Evolutionary conservation across 495 filamentous ascomycete species (phyloP), one percentile per base, ranked within the genome.

Genomic region (Pyrenula aspistea): DNA sequence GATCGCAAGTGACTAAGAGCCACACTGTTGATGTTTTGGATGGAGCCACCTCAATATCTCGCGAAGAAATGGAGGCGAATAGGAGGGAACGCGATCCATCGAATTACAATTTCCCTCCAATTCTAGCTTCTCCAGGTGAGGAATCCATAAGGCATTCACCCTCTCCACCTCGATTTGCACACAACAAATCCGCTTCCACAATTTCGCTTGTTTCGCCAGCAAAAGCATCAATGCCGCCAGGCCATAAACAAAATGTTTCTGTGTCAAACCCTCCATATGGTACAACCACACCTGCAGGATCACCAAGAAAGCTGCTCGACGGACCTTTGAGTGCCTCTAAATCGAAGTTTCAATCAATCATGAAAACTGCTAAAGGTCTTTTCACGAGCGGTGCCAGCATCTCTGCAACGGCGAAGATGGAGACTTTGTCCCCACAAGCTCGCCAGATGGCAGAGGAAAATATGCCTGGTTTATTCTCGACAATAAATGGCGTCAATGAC

Each of bases 271-370:
- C 83, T 12, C 54, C 66, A 19, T 36, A 54, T 42, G 73, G 72
- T 25, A 77, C 83, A 23, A 83, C 83, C 4, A 88, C 86, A 10
- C 85, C 88, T 2, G 73, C 76, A 22, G 87, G 85, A 50, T 89
- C 88, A 12, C 88, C 88, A 20, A 80, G 80, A 56, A 79, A 77
- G 56, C 79, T 84, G 61, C 72, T 76, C 54, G 89, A 91, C 57
- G 91, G 85, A 51, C 88, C 89, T 3, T 67, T 95, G 24, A 95
- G 88, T 65, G 87, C 90, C 52, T 90, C 91, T 19, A 96, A 94
- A 71, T 86, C 83, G 60, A 90, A 87, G 65, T 71, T 96, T 31
- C 89, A 89, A 48, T 93, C 90, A 10, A 88, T 94, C 55, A 74
- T 96, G 59, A 88, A 89, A 66, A 86, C 85, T 36, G 90, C 90